A percentile compares a stretch with the other conserved stretches of the same genome.
phyloP scores from a whole-genome alignment of 345 rosid species.

The Pistacia atlantica region DNA sequence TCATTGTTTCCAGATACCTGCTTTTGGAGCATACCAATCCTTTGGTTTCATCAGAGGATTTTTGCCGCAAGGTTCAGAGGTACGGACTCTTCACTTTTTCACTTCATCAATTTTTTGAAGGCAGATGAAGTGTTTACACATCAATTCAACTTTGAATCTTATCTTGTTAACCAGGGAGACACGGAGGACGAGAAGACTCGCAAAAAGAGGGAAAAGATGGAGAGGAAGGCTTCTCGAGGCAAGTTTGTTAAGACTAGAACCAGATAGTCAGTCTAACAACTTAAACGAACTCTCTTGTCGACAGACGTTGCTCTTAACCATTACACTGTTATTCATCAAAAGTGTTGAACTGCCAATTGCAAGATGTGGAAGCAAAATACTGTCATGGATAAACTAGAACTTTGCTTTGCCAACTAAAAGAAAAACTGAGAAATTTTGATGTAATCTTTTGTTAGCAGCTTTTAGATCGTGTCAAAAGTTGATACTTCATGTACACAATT shows the following conservation, averaged over 20 bases:
- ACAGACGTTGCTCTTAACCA: not conserved
- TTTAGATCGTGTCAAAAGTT: not conserved
- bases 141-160: not conserved
- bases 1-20: slow-evolving; percentile 58
- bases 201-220: slow-evolving; percentile 91
- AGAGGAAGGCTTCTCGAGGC: slow-evolving; percentile 72
- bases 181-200: slow-evolving; percentile 83
- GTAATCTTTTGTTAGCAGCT: not conserved
- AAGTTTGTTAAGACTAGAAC: slow-evolving; percentile 67
- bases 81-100: slow-evolving; percentile 22
- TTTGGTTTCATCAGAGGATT: slow-evolving; percentile 63
- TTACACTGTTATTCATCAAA: not conserved
- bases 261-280: slow-evolving; percentile 29
- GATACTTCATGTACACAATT: not conserved
- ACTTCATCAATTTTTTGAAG: not conserved
- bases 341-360: not conserved
- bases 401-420: not conserved
- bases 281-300: not conserved
- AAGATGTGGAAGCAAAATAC: not conserved
- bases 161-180: slow-evolving; percentile 49
- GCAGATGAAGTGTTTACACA: not conserved
- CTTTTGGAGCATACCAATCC: slow-evolving; percentile 71
- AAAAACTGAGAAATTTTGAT: not conserved
- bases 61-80: slow-evolving; percentile 71
- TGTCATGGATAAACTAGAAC: not conserved